Evolutionary conservation across 2,329 filamentous ascomycete species (phyloP).

Genomic region (Gyromitra esculenta): DNA sequence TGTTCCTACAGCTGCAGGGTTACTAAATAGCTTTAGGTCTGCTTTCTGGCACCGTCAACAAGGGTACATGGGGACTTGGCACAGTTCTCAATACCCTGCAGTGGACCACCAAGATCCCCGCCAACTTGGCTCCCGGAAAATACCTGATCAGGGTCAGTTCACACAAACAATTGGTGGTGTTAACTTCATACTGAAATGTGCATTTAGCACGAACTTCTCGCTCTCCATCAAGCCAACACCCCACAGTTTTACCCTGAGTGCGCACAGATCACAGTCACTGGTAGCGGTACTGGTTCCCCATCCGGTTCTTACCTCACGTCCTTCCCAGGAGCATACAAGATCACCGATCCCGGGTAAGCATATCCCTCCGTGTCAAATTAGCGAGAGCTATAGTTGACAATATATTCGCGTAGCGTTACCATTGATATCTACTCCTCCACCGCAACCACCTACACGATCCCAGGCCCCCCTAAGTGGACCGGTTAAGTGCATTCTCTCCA

Average conservation of each 20-base stretch:
- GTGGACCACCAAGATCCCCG: constrained; percentile 66
- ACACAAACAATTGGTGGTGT: background rate
- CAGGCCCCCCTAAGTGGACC: constrained; percentile 65
- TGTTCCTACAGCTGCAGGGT: background rate
- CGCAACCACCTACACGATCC: constrained; percentile 64
- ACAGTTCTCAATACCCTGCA: constrained; percentile 63
- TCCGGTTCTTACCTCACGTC: constrained; percentile 62
- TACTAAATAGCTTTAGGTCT: constrained; percentile 58
- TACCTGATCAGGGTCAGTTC: constrained; percentile 63
- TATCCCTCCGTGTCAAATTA: background rate
- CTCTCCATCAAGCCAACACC: constrained; percentile 67
- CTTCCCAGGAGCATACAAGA: constrained; percentile 60
- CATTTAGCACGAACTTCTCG: constrained; percentile 67
- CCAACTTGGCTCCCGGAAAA: constrained; percentile 65
- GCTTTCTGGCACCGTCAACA: constrained; percentile 62
- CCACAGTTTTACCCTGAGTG: constrained; percentile 69
- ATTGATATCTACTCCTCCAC: constrained; percentile 64
- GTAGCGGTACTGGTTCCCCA: constrained; percentile 63
- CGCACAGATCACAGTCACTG: constrained; percentile 66
- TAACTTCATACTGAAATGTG: constrained; percentile 6
- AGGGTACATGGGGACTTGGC: constrained; percentile 65
- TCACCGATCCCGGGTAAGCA: constrained; percentile 53
- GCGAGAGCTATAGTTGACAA: background rate
- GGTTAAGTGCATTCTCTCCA: constrained; percentile 58
- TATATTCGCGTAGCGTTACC: constrained; percentile 44